phyloP scores from a whole-genome alignment of 2,329 filamentous ascomycete genomes.

The Tetracladium maxilliforme region DNA sequence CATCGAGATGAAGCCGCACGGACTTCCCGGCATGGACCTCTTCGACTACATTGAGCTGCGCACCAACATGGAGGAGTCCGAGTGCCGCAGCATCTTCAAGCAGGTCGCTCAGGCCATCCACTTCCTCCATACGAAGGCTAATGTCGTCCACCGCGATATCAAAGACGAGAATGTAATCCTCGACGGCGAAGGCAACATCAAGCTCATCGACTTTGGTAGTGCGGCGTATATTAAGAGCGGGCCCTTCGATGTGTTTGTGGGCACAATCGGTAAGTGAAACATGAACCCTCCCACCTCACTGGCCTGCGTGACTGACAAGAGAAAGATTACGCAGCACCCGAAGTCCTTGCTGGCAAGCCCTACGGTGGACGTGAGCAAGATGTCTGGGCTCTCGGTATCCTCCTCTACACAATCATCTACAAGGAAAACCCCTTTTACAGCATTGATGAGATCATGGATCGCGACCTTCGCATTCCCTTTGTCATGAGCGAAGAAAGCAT shows the following conservation, averaged over 20 bases:
- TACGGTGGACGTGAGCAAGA: constrained; percentile 96
- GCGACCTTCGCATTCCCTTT: constrained; percentile 82
- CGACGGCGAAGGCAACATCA: constrained; percentile 89
- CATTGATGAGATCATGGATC: constrained; percentile 98
- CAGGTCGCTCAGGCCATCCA: constrained; percentile 84
- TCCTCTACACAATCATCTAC: constrained; percentile 97
- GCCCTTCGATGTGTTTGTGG: constrained; percentile 97
- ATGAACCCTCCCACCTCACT: background rate
- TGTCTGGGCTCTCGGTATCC: constrained; percentile 92
- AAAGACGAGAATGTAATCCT: constrained; percentile 98
- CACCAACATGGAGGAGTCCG: constrained; percentile 88
- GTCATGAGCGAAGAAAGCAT: constrained; percentile 85
- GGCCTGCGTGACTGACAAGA: constrained; percentile 4
- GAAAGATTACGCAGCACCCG: constrained; percentile 92
- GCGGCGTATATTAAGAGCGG: constrained; percentile 97
- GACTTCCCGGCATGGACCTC: constrained; percentile 91
- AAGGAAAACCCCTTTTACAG: constrained; percentile 99
- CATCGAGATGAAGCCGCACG: constrained; percentile 95
- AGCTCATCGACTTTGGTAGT: constrained; percentile 95
- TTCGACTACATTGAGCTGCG: constrained; percentile 98
- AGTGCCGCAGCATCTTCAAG: constrained; percentile 88
- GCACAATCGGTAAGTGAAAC: constrained; percentile 69
- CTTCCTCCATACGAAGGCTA: constrained; percentile 79
- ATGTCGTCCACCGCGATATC: constrained; percentile 94
- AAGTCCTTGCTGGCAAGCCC: constrained; percentile 81